Percentiles rank a stretch among this genome's conserved stretches.
Conservation (phyloP, 1,139 yeast genomes). For the Geotrichum candidum region DNA sequence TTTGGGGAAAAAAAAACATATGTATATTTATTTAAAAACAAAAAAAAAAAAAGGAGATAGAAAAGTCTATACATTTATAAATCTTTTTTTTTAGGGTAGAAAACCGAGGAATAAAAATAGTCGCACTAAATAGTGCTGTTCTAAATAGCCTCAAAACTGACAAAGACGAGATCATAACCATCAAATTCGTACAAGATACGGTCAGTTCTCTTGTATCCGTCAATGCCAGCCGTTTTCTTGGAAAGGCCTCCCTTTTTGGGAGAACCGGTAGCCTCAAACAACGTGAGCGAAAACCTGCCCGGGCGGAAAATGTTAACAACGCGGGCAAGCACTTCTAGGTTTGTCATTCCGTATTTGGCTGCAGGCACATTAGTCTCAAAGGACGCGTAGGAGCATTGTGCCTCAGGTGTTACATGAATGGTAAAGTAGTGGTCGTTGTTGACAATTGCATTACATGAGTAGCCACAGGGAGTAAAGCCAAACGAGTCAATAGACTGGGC, state of each 20-base stretch:
- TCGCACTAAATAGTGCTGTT: background rate
- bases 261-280: constrained; percentile 40
- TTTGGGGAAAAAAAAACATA: no score
- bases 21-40: no score
- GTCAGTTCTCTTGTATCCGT: constrained; percentile 61
- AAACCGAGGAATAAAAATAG: background rate
- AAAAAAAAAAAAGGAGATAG: no score
- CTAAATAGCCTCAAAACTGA: constrained; percentile 32
- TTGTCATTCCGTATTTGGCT: constrained; percentile 40
- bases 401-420: constrained; percentile 89
- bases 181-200: constrained; percentile 65
- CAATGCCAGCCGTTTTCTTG: constrained; percentile 23
- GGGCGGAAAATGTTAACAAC: constrained; percentile 69
- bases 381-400: constrained; percentile 92
- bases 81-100: background rate
- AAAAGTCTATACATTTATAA: background rate
- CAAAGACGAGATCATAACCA: constrained; percentile 44
- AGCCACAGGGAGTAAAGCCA: constrained; percentile 95
- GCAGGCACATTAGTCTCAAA: constrained; percentile 81
- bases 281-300: constrained; percentile 66
- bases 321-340: constrained; percentile 46
- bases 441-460: constrained; percentile 76
- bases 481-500: constrained; percentile 61
- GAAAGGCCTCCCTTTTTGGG: background rate
- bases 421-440: constrained; percentile 67